Evolutionary conservation across 2,329 filamentous ascomycete species (phyloP).

Genomic region (Polychaeton citri): DNA sequence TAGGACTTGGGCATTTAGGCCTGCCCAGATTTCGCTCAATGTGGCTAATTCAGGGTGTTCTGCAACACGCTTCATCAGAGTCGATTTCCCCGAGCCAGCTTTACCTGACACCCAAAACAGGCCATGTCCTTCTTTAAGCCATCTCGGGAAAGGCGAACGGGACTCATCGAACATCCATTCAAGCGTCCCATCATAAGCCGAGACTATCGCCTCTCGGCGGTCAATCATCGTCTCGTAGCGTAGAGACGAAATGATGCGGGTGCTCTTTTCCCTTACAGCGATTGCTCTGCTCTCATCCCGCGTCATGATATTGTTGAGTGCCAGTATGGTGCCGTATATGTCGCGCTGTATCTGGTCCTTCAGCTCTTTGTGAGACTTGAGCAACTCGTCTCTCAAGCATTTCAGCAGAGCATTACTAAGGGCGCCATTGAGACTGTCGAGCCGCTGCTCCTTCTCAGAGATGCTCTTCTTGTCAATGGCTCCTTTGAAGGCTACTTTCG

Average conservation of each 20-base stretch:
- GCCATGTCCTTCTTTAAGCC: constrained; percentile 2
- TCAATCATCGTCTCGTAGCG: background rate
- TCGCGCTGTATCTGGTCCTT: too few relatives aligned
- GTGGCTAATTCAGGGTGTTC: background rate
- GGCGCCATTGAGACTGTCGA: too few relatives aligned
- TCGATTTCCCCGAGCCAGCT: constrained; percentile 9
- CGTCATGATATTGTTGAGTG: too few relatives aligned
- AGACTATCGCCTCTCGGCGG: background rate
- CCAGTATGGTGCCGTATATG: too few relatives aligned
- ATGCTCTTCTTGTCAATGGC: too few relatives aligned
- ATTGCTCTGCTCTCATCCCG: too few relatives aligned
- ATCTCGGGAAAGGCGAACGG: background rate
- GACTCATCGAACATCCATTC: background rate
- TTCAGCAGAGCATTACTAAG: too few relatives aligned
- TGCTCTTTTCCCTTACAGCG: too few relatives aligned
- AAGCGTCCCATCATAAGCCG: background rate
- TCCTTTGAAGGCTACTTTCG: too few relatives aligned
- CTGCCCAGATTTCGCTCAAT: constrained; percentile 2
- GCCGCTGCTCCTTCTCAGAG: too few relatives aligned
- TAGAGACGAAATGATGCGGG: background rate
- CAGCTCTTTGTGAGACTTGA: too few relatives aligned
- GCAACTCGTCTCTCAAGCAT: too few relatives aligned
- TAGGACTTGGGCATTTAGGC: background rate
- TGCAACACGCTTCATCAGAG: constrained; percentile 6
- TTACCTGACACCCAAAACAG: constrained; percentile 11